Conservation (phyloP, 345 rosid species). For the Triadica sebifera region DNA sequence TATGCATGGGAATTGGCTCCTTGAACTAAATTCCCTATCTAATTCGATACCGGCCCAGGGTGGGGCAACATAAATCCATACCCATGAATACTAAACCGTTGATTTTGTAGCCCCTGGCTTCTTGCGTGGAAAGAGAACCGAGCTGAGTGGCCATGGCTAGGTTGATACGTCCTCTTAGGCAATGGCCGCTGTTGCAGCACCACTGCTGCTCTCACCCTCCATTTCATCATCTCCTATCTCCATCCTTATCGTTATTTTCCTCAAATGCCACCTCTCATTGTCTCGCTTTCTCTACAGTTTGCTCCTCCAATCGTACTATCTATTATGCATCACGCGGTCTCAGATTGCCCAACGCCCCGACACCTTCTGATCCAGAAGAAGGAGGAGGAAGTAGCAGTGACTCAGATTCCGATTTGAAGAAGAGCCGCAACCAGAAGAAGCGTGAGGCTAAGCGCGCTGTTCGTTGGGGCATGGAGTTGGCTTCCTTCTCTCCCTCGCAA, state of each 20-base stretch:
- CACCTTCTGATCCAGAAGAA: conserved; percentile 22
- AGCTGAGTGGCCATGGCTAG: conserved; percentile 37
- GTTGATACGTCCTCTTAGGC: conserved; percentile 44
- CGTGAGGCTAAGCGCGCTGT: conserved; percentile 90
- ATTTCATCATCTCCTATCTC: conserved; percentile 12
- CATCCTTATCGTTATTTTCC: conserved; percentile 15
- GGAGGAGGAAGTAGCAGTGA: conserved; percentile 29
- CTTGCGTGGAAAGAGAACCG: not conserved
- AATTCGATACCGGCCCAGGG: no score
- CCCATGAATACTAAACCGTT: no score
- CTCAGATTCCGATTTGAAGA: conserved; percentile 47
- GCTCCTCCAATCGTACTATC: conserved; percentile 37
- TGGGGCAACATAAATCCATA: no score
- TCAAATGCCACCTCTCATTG: conserved; percentile 10
- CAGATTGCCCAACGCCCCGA: conserved; percentile 25
- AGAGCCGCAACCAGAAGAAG: conserved; percentile 80
- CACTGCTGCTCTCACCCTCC: conserved; percentile 13
- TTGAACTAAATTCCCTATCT: no score
- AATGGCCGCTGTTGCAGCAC: conserved; percentile 31
- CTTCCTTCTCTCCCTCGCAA: conserved; percentile 68
- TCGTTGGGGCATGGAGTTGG: conserved; percentile 74
- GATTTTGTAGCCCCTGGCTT: no score
- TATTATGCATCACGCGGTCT: conserved; percentile 36
- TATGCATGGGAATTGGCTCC: no score
- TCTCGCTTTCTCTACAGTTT: conserved; percentile 18